phyloP scores from a whole-genome alignment of 2,329 filamentous ascomycete genomes.

The Cadophora malorum region DNA sequence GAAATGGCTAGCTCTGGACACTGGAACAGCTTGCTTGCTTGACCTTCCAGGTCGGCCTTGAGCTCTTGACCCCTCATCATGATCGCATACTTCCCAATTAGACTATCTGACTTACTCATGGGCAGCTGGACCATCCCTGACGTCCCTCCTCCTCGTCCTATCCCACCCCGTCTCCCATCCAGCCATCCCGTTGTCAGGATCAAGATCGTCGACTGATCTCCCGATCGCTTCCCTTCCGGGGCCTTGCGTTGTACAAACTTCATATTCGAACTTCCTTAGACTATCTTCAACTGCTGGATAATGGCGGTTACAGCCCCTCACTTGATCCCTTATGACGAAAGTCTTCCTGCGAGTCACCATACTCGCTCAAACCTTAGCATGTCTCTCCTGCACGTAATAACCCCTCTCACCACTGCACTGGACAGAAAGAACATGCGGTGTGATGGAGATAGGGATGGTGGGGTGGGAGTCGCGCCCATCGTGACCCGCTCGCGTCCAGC shows the following conservation, averaged over 20 bases:
- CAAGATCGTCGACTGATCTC: neutral
- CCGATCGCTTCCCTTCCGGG: neutral
- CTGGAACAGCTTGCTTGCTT: neutral
- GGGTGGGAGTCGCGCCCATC: neutral
- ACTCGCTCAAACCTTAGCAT: neutral
- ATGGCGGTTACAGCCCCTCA: neutral
- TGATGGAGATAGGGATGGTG: conserved; percentile 2
- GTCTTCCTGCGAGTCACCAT: neutral
- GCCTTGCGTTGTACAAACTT: neutral
- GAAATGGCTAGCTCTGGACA: neutral
- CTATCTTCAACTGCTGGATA: neutral
- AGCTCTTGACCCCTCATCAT: neutral
- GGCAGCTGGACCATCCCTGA: conserved; percentile 2
- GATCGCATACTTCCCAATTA: neutral
- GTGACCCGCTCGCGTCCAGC: conserved; percentile 19
- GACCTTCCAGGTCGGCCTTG: neutral
- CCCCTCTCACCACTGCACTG: neutral
- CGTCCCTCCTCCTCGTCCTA: neutral
- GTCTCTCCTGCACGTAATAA: conserved; percentile 15
- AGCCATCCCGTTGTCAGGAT: conserved; percentile 3
- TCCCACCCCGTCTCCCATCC: neutral
- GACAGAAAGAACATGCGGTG: conserved; percentile 10
- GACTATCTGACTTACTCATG: conserved; percentile 11
- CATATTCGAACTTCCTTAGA: conserved; percentile 1
- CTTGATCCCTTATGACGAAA: conserved; percentile 10